Evolutionary conservation across 805 yeast genomes (phyloP).

Genomic region (Cyberlindnera sargentensis): DNA sequence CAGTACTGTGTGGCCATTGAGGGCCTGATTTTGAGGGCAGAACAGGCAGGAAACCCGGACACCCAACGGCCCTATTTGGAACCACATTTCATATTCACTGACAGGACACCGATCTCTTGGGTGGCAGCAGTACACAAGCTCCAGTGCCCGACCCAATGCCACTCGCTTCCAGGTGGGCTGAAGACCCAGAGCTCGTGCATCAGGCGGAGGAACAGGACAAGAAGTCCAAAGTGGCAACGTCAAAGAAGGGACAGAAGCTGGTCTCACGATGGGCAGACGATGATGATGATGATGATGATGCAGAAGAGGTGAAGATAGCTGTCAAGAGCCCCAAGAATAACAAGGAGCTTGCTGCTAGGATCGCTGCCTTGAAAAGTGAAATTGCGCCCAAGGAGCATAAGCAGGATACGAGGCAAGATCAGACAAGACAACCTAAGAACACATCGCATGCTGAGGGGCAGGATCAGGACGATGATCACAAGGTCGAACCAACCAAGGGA

Average conservation of each 20-base stretch:
- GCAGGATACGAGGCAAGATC: too few species aligned
- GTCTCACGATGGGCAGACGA: conserved; percentile 19
- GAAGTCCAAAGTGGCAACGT: conserved; percentile 6
- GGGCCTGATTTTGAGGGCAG: too few species aligned
- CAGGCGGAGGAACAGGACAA: conserved; percentile 15
- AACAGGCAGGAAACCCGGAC: too few species aligned
- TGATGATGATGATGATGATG: conserved; percentile 5
- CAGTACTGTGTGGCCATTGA: too few species aligned
- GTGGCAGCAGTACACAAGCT: too few species aligned
- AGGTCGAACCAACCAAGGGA: conserved; percentile 14
- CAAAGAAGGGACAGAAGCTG: conserved; percentile 14
- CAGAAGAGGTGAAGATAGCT: neutral
- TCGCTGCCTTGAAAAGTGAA: too few species aligned
- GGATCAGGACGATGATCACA: conserved; percentile 9
- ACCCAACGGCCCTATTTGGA: too few species aligned
- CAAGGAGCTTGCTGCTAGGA: neutral
- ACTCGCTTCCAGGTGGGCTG: conserved; percentile 22
- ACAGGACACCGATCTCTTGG: too few species aligned
- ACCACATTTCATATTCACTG: too few species aligned
- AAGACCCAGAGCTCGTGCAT: conserved; percentile 12
- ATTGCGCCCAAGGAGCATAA: too few species aligned
- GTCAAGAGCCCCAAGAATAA: neutral
- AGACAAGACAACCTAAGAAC: too few species aligned
- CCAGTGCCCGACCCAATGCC: conserved; percentile 1
- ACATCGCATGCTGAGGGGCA: too few species aligned